Percentiles rank a stretch among this genome's conserved stretches.
Conservation (phyloP, 768 basidiomycete genomes). For the Rickenella mellea region DNA sequence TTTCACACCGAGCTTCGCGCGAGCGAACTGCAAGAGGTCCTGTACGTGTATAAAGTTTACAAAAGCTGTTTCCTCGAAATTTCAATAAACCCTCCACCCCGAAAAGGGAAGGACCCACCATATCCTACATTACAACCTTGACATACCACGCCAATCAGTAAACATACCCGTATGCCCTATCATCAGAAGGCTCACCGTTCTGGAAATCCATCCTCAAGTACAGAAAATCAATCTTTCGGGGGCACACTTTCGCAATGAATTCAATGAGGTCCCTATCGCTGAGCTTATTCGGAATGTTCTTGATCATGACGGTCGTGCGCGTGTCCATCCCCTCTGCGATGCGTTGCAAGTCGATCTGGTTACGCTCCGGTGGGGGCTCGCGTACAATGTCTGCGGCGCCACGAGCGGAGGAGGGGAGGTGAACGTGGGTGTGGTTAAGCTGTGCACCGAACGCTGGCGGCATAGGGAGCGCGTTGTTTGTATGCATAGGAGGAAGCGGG, state of each 20-base stretch:
- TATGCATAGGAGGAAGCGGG: no score
- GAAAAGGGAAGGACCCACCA: slow-evolving; percentile 8
- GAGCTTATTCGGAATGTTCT: slow-evolving; percentile 93
- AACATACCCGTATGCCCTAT: not conserved
- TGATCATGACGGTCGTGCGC: slow-evolving; percentile 81
- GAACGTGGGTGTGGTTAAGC: no score
- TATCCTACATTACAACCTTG: slow-evolving; percentile 22
- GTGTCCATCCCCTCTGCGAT: slow-evolving; percentile 76
- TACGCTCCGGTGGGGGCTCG: slow-evolving; percentile 27
- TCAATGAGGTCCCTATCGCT: slow-evolving; percentile 59
- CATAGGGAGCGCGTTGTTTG: no score
- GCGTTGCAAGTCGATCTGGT: slow-evolving; percentile 54
- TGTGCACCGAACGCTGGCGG: no score
- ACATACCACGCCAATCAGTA: not conserved
- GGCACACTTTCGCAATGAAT: slow-evolving; percentile 64
- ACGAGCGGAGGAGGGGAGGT: slow-evolving; percentile 5
- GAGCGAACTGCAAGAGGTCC: slow-evolving; percentile 70
- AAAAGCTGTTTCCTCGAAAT: slow-evolving; percentile 77
- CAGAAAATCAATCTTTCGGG: slow-evolving; percentile 75
- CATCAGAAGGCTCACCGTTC: slow-evolving; percentile 41
- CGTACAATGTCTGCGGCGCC: slow-evolving; percentile 1
- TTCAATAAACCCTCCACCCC: slow-evolving; percentile 29
- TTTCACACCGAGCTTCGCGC: slow-evolving; percentile 64
- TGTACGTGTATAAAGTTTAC: slow-evolving; percentile 81
- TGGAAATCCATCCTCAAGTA: slow-evolving; percentile 83